phyloP scores from a whole-genome alignment of 2,329 filamentous ascomycete species.

The Mycocentrospora acerina region DNA sequence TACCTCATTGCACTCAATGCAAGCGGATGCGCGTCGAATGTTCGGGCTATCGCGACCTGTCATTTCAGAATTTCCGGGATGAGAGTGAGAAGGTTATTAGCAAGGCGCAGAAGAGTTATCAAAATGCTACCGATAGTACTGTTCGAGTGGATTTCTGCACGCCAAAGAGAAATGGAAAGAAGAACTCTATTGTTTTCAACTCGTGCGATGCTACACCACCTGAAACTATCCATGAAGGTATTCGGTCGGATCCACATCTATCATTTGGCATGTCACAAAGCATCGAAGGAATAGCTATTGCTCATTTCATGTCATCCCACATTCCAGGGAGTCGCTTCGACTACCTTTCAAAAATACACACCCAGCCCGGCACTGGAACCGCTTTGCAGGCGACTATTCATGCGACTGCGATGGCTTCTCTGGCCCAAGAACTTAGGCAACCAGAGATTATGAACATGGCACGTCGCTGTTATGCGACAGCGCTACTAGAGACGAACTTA shows the following conservation, averaged over 20 bases:
- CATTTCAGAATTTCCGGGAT: constrained; percentile 16
- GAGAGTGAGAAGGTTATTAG: constrained; percentile 12
- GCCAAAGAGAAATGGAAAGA: too few species aligned
- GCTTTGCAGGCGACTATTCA: constrained; percentile 8
- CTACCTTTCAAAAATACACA: constrained; percentile 14
- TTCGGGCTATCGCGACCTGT: constrained; percentile 15
- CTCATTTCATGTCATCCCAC: constrained; percentile 17
- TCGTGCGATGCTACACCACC: too few species aligned
- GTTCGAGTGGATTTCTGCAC: too few species aligned
- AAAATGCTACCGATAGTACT: too few species aligned
- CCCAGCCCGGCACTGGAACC: background rate
- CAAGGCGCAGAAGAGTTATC: constrained; percentile 13
- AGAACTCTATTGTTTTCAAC: too few species aligned
- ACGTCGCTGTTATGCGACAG: constrained; percentile 9
- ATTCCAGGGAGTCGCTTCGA: constrained; percentile 20
- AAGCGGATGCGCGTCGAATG: constrained; percentile 12
- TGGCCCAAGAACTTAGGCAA: constrained; percentile 9
- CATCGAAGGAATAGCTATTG: constrained; percentile 6
- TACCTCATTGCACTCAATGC: constrained; percentile 15
- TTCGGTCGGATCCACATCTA: too few species aligned
- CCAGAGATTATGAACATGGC: constrained; percentile 7
- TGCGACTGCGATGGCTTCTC: constrained; percentile 12
- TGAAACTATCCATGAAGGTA: too few species aligned
- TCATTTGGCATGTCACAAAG: constrained; percentile 1
- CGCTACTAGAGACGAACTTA: constrained; percentile 10